A percentile compares a stretch with the other conserved stretches of the same genome.
Evolutionary conservation across 306 rosid species (phyloP).

Genomic region (Lathyrus tuberosus): DNA sequence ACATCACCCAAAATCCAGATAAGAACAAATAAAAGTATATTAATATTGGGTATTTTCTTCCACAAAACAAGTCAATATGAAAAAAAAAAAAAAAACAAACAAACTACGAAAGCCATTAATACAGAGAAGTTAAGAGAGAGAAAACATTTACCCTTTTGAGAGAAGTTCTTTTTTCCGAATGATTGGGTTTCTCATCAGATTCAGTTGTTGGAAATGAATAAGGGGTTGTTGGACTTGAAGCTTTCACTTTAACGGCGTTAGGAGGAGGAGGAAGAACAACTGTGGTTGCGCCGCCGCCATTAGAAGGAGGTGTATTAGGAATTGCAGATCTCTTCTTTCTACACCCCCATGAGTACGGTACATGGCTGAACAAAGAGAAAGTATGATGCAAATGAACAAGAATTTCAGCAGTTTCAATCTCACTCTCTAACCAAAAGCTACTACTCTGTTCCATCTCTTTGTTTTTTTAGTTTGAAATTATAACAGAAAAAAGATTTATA

Average conservation of each 20-base stretch:
- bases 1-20: no score
- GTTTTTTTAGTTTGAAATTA: no score
- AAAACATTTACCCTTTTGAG: slow-evolving; percentile 45
- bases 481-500: not conserved
- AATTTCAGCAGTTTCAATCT: not conserved
- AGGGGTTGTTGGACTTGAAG: slow-evolving; percentile 54
- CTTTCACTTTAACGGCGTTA: slow-evolving; percentile 32
- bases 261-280: not conserved
- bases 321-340: slow-evolving; percentile 59
- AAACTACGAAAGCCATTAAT: no score
- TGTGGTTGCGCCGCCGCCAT: not conserved
- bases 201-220: slow-evolving; percentile 48
- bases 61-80: no score
- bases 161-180: slow-evolving; percentile 14
- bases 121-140: no score
- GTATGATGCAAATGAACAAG: not conserved
- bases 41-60: no score
- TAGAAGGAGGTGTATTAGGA: not conserved
- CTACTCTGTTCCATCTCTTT: no score
- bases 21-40: no score
- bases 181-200: slow-evolving; percentile 52
- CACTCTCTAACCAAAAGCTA: not conserved
- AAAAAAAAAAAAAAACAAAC: no score
- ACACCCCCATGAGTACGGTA: slow-evolving; percentile 41
- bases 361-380: not conserved